Evolutionary conservation across 306 rosid genomes (phyloP), one percentile per base, ranked within the genome.

Genomic region (Medicago arabica): DNA sequence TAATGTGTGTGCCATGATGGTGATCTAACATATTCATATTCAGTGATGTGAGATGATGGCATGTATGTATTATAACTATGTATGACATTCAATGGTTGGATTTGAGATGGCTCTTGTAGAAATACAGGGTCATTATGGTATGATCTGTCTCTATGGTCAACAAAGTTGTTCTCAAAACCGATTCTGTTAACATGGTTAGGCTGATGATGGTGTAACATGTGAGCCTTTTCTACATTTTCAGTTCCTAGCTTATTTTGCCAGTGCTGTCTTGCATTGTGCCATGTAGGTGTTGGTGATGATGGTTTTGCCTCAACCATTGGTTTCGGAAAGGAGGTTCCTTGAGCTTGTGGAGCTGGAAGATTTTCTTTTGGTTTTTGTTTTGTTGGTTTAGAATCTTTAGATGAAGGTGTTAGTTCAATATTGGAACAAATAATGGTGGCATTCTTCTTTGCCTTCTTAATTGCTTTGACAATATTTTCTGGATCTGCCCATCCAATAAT

Each of bases 401-500:
- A 59, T 40, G 84, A 60, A 53, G 89, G 68, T 1, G 81, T 6
- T 67, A 4, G 38, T 34, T 90, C 96, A 34, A 75, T 64, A 23
- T 86, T 17, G 5, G 83, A 84, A 67, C 93, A 89, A 50, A 92
- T 84, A 55, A 92, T 84, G 75, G 86, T 95, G 72, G 90, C 97
- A 28, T 74, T 82, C 86, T 90, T 95, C 85, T 86, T 92, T 34
- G 97, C 87, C 83, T 87, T 95, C 74, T 84, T 90, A 38, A 95
- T 89, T 67, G 99, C 97, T 77, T 84, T 96, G 75, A 90, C 75
- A 34, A 92, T 85, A 58, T 58, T 86, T 58, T 96, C 97, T 43
- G 91, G 96, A 54, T 92, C 97, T 4, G 96, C 97, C 99, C 96
- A 86, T 77, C 99, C 96, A 15, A 89, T 79, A 58, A 95, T 75